Evolutionary conservation across 2,329 filamentous ascomycete species (phyloP), one percentile per base, ranked within the genome.

Genomic region (Camptophora hylomeconis): DNA sequence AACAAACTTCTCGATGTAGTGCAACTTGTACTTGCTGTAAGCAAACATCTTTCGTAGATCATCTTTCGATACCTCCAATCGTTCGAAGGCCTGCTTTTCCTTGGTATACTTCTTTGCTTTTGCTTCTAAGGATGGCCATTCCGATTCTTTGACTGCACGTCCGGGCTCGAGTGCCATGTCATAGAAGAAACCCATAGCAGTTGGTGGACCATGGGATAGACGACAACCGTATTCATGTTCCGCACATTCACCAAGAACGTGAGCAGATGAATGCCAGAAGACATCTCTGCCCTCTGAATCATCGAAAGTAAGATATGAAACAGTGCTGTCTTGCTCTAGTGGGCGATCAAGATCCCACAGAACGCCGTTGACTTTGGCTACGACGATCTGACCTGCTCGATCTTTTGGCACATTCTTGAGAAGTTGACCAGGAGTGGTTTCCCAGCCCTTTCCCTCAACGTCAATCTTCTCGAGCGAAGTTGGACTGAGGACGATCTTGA

Each of bases 1-100:
- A 37, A 95, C 81, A 57, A 92, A 84, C 63, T 84, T 80, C 46
- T 83, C 78, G 61, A 98, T 95, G 56, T 95, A 92, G 56, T 94
- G 81, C 53, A 92, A 75, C 71, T 98, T 95, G 67, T 93, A 95
- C 55, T 89, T 89, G 69, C 92, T 94, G 67, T 92, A 92, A 46
- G 75, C 73, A 65, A 95, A 95, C 81, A 95, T 93, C 53, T 93
- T 83, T 29, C 89, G 71, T 28, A 95, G 68, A 43, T 95, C 77
- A 31, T 87, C 80, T 60, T 95, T 95, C 41, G 80, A 80, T 50
- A 94, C 71, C 40, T 79, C 79, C 26, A 95, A 64, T 35, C 89
- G 75, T 63, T 94, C 80, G 52, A 95, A 95, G 28, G 76, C 76
- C 58, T 95, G 87, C 67, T 92, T 93, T 60, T 94, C 86, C 66